Conservation (phyloP, 2,329 filamentous ascomycete species). For the Calonectria fujianensis region DNA sequence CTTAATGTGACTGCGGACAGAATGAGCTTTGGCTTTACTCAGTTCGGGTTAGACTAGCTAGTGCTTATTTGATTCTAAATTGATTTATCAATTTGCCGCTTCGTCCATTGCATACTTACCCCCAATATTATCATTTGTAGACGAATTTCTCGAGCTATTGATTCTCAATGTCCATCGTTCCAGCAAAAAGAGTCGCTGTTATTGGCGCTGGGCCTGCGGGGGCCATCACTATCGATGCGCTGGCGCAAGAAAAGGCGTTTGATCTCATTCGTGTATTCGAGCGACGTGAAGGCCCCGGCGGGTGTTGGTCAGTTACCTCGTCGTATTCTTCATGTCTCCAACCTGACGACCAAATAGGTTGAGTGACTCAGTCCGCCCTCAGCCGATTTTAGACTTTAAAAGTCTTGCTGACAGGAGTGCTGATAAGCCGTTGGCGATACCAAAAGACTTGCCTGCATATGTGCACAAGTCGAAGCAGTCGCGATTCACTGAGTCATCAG, state of each 20-base stretch:
- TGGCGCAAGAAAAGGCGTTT: neutral
- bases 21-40: neutral
- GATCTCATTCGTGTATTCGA: neutral
- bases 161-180: neutral
- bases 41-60: neutral
- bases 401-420: neutral
- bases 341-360: neutral
- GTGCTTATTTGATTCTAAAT: no score
- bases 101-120: no score
- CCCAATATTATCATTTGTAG: no score
- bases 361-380: neutral
- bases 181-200: neutral
- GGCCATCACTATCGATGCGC: neutral
- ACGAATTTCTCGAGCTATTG: neutral
- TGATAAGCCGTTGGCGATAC: neutral
- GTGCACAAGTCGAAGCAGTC: neutral
- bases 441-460: neutral
- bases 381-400: neutral
- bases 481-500: neutral
- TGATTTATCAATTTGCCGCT: no score
- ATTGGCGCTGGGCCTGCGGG: neutral
- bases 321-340: neutral
- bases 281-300: constrained; percentile 1
- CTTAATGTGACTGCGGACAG: neutral
- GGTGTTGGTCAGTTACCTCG: neutral